Base-by-base conservation (phyloP, 2,329 filamentous ascomycete species). In the Diaporthe australafricana region DNA sequence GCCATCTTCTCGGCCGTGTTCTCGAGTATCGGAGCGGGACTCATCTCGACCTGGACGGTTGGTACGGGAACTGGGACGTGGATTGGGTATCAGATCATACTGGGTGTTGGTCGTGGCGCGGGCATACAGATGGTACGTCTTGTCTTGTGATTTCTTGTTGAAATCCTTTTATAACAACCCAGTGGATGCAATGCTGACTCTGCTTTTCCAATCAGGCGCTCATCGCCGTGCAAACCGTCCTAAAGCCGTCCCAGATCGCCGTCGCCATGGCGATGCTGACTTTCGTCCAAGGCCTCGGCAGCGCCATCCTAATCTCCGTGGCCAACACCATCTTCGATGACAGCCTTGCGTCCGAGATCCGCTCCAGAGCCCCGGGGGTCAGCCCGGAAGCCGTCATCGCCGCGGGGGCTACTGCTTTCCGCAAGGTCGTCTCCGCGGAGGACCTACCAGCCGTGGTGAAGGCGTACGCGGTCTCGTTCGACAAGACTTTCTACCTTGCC, bases 401-500 rank as follows among this genome's bases (percentile, higher is more conserved):
- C 5, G 82, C 82, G 8, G 84, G 84, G 9, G 83, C 81, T 2
- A 82, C 79, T 0, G 78, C 74, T 1, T 81, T 86, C 72, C 78
- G 83, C 22, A 60, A 72, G 0, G 65, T 83, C n/a, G 75, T 85
- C 6, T 16, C 72, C 5, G 57, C 73, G 2, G 70, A 70, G 6
- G 75, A 80, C 17, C 47, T 86, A 6, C 73, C 75, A 0, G 80
- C 78, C 20, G 80, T 85, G 5, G 67, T 85, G 38, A 14, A 70
- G 6, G 80, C 83, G 2, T 86, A 86, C 72, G 73, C 78, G n/a
- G 76, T 78, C 47, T 78, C 78, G 40, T 72, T 86, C 22, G 77
- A 80, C 65, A 73, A 75, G 1, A 78, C 82, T 0, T 86, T 86
- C 62, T 86, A 84, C 72, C 69, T 86, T 27, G 78, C 79, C 6